Conservation (phyloP, 345 rosid species). For the Psidium guajava region DNA sequence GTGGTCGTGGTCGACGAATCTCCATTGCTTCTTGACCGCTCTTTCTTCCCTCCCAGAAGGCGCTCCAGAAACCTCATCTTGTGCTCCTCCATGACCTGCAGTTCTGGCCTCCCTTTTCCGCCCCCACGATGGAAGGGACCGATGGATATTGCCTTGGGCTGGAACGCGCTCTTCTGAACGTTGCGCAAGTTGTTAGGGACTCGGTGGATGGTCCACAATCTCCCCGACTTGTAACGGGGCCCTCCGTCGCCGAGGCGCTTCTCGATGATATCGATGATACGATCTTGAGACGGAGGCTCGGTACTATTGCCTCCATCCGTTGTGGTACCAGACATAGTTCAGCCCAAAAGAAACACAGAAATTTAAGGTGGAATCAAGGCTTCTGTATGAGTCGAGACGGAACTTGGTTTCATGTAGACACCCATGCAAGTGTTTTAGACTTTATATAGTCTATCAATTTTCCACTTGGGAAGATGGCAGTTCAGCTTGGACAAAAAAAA, state of each 20-base stretch:
- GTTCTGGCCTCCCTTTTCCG: background rate
- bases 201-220: constrained; percentile 1
- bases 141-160: background rate
- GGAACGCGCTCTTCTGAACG: background rate
- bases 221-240: background rate
- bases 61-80: constrained; percentile 7
- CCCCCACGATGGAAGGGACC: background rate
- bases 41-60: constrained; percentile 1
- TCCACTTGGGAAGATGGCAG: too few species aligned
- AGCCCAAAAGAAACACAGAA: background rate
- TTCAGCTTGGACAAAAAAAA: too few species aligned
- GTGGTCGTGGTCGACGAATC: background rate
- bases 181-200: background rate
- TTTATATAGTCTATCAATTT: too few species aligned
- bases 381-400: background rate
- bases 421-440: too few species aligned
- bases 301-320: background rate
- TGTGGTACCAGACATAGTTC: too few species aligned
- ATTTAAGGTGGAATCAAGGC: background rate
- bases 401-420: background rate
- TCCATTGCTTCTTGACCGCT: background rate
- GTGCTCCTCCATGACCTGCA: constrained; percentile 8
- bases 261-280: background rate
- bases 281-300: background rate
- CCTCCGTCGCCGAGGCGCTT: background rate